Base-by-base conservation (phyloP, 2,329 filamentous ascomycete genomes). In the Bisporella sp. region DNA sequence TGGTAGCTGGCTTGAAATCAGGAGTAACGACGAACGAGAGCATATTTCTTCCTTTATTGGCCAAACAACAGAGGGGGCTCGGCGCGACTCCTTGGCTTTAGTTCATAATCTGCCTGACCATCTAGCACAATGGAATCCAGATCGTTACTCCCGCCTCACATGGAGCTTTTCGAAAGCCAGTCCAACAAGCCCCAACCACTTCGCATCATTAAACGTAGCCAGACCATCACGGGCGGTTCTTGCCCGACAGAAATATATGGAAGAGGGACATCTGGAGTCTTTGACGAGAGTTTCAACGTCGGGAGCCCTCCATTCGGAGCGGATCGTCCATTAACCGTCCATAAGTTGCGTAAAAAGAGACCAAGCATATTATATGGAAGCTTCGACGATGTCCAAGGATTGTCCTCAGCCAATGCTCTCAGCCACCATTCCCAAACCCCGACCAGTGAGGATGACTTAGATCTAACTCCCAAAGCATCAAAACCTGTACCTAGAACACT, bases 141-240 rank as follows among this genome's bases (percentile, higher is more conserved):
- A 46, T 47, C 58, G 57, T 45, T 55, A 53, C 41, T 60, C 46
- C 48, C 64, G 56, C 12, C 58, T 64, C 49, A 57, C 46, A 50
- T 65, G 61, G 67, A 66, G 59, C 54, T 69, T 63, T 55, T 60
- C 59, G 52, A 65, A 54, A 49, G 62, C 53, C 64, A 67, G 55
- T 60, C 64, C 46, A 50, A 61, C 40, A 59, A 57, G 50, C 72
- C 75, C 13, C 68, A 68, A 32, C 78, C 78, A 8, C 62, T 80
- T 33, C 71, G 73, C 40, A 75, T 81, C 59, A 62, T 72, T 59
- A 81, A 78, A 60, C 65, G 66, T 64, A 56, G 55, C 59, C 56
- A 58, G 49, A 60, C 56, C 63, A 52, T 65, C 49, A 44, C 59
- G 56, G 46, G 59, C 54, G 54, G 59, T 52, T 48, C 55, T 42